A percentile compares a stretch with the other conserved stretches of the same genome.
phyloP scores from a whole-genome alignment of 768 basidiomycete genomes.

The Heimioporus sp. region DNA sequence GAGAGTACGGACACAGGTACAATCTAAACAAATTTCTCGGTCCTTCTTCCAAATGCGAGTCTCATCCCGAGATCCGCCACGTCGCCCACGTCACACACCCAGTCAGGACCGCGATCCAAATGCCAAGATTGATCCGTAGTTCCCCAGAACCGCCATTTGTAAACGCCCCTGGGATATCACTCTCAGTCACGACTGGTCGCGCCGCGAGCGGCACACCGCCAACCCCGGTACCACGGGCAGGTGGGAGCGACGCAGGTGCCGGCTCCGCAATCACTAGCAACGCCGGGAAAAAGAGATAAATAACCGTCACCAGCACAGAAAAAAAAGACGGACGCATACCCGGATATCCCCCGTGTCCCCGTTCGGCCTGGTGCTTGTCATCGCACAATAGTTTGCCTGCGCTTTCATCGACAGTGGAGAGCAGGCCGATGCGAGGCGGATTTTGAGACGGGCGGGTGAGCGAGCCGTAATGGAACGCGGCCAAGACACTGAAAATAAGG shows the following conservation, averaged over 20 bases:
- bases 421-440: conserved; percentile 65
- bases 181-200: conserved; percentile 12
- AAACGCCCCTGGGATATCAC: neutral
- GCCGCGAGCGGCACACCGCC: conserved; percentile 30
- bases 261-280: conserved; percentile 38
- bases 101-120: conserved; percentile 18
- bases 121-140: conserved; percentile 2
- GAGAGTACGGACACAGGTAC: conserved; percentile 2
- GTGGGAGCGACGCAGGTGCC: conserved; percentile 37
- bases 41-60: conserved; percentile 5
- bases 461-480: conserved; percentile 73
- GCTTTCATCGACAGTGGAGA: conserved; percentile 65
- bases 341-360: conserved; percentile 25
- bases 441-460: conserved; percentile 64
- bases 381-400: conserved; percentile 40
- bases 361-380: conserved; percentile 37
- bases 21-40: neutral
- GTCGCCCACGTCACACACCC: conserved; percentile 19
- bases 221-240: conserved; percentile 21
- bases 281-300: neutral
- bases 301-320: neutral
- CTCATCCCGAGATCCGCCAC: conserved; percentile 17
- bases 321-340: conserved; percentile 12
- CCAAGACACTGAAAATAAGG: conserved; percentile 48
- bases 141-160: conserved; percentile 18